Percentiles rank a stretch among this genome's conserved stretches.
Evolutionary conservation across 139 green algal species (phyloP).

Genomic region (Micractinium conductrix): DNA sequence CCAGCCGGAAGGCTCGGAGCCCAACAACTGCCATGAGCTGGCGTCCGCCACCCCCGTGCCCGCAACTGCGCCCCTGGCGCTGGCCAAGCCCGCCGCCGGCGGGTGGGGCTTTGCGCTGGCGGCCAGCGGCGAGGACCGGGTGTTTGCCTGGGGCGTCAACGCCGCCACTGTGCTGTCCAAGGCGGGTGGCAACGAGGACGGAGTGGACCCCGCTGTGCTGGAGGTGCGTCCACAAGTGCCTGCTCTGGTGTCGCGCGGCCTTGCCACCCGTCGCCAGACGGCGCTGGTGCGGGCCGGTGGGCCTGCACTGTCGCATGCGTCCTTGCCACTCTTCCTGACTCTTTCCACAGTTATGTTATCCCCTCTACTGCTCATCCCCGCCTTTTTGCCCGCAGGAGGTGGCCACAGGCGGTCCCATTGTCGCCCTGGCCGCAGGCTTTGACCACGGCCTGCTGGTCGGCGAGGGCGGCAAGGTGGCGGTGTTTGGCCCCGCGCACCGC

Average conservation of each 20-base stretch:
- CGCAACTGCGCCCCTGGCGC: not conserved
- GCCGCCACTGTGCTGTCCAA: constrained; percentile 41
- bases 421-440: constrained; percentile 34
- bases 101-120: constrained; percentile 48
- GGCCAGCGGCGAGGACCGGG: constrained; percentile 33
- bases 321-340: too few relatives aligned
- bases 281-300: too few relatives aligned
- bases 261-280: too few relatives aligned
- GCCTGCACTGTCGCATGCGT: too few relatives aligned
- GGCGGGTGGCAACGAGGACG: constrained; percentile 35
- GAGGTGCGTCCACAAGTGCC: too few relatives aligned
- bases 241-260: too few relatives aligned
- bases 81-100: constrained; percentile 10
- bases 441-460: constrained; percentile 35
- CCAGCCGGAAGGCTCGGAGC: not conserved
- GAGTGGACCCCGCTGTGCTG: constrained; percentile 16
- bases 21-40: constrained; percentile 36
- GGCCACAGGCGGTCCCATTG: not conserved
- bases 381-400: too few relatives aligned
- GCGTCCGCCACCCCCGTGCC: constrained; percentile 13
- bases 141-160: constrained; percentile 76
- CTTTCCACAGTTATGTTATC: too few relatives aligned
- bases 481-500: constrained; percentile 21
- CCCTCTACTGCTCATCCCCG: too few relatives aligned
- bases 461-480: constrained; percentile 30